phyloP scores from a whole-genome alignment of 169 alveolate genomes.

The Cryptosporidium baileyi region DNA sequence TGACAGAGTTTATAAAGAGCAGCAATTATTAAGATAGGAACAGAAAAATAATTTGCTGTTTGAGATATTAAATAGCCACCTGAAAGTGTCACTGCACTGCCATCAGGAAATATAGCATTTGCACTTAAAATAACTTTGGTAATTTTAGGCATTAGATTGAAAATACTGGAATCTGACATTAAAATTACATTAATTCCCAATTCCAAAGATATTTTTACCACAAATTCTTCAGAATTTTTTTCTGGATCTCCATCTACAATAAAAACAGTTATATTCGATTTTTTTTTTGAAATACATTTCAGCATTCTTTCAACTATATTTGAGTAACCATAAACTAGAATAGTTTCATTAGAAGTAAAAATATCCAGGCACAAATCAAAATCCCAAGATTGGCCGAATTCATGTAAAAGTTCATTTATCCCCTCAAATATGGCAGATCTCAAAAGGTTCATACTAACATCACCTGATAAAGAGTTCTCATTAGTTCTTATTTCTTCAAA shows the following conservation, averaged over 20 bases:
- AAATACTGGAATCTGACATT: slow-evolving; percentile 61
- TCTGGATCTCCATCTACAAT: slow-evolving; percentile 60
- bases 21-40: slow-evolving; percentile 38
- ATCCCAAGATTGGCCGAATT: slow-evolving; percentile 61
- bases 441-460: slow-evolving; percentile 8
- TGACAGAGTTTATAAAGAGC: slow-evolving; percentile 57
- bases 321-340: slow-evolving; percentile 53
- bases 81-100: slow-evolving; percentile 65
- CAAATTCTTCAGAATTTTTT: slow-evolving; percentile 22
- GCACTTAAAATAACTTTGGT: slow-evolving; percentile 60
- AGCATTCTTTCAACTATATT: slow-evolving; percentile 34
- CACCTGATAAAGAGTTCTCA: not conserved
- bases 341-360: slow-evolving; percentile 20
- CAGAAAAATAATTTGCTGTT: slow-evolving; percentile 36
- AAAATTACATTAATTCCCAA: slow-evolving; percentile 19
- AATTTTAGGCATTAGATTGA: slow-evolving; percentile 47
- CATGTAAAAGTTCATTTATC: slow-evolving; percentile 63
- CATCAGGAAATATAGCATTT: slow-evolving; percentile 61
- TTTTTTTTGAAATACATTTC: slow-evolving; percentile 50
- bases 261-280: slow-evolving; percentile 10
- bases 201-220: slow-evolving; percentile 10
- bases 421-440: slow-evolving; percentile 64
- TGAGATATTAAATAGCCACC: slow-evolving; percentile 64
- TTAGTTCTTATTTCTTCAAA: not conserved
- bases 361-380: slow-evolving; percentile 59